Base-by-base conservation (phyloP, 1,139 yeast species). In the Zygosaccharomyces pseudobailii region DNA sequence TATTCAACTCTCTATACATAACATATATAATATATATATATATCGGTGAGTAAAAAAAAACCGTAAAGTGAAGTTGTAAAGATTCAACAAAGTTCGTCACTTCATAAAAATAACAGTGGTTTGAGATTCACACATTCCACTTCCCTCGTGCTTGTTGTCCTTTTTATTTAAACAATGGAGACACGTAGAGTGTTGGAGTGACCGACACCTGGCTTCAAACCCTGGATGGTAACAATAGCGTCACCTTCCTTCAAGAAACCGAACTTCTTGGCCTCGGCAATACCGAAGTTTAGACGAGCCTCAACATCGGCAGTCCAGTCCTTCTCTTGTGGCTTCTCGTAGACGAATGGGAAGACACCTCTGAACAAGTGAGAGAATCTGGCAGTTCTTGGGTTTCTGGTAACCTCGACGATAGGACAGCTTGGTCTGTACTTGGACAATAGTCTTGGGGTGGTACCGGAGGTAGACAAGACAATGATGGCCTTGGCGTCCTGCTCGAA, bases 181-280 rank as follows among this genome's bases (percentile, higher is more conserved):
- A 77, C 71, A 80, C 97, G 92, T 73, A 92, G 82, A 57, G 98
- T 92, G 85, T 92, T 92, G 68, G 98, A 87, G 82, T 92, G 96
- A 69, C 98, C 99, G 57, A 90, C 79, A 75, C 98, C 98, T 71
- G 94, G 87, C 68, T 96, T 87, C 95, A 96, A 92, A 71, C 98
- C 98, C 80, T 92, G 98, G 69, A 92, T 86, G 67, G 96, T 87
- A 61, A 92, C 89, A 65, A 89, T 86, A 52, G 87, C 77, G 71
- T 89, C 97, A 71, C 96, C 96, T 73, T 82, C 81, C 65, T 75
- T 73, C 70, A 92, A 76, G 71, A 92, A 82, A 60, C 95, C 96
- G 65, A 90, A 80, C 58, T 80, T 84, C 67, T 84, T 78, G 61
- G 96, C 97, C 76, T 86, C 90, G 59, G 83, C 78, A 71, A 92